These are phyloP conservation scores for Botrytis byssoidea DNA, from an alignment of 2,329 filamentous ascomycete genomes.

Conservation along the genomic window DNA sequence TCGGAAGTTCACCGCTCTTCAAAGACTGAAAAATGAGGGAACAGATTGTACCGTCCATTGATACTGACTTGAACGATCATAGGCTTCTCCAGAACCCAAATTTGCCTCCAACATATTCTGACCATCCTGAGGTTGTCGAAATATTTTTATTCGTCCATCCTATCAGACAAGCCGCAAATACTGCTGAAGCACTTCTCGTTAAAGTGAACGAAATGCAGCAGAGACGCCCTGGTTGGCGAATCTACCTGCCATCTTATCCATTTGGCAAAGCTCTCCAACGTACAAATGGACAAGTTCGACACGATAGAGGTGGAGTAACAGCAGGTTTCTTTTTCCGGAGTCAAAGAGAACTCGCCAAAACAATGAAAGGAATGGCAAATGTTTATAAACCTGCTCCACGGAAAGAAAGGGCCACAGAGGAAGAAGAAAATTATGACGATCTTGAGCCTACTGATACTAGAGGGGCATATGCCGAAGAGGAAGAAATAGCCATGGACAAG, in stretches of 20 bases:
- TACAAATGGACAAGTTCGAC: conserved; percentile 56
- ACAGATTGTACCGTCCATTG: background rate
- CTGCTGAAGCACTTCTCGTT: conserved; percentile 47
- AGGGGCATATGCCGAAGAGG: conserved; percentile 40
- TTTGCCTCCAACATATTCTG: conserved; percentile 47
- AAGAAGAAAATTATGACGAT: conserved; percentile 30
- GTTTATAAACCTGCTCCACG: conserved; percentile 39
- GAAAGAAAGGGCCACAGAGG: conserved; percentile 28
- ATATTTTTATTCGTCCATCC: conserved; percentile 56
- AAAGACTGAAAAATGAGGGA: no score
- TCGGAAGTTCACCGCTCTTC: background rate
- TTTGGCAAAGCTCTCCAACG: conserved; percentile 53
- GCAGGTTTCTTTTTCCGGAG: conserved; percentile 47
- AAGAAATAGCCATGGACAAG: conserved; percentile 43
- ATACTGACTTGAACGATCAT: background rate
- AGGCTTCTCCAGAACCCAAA: conserved; percentile 47
- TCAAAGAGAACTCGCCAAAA: conserved; percentile 36
- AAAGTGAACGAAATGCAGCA: conserved; percentile 51
- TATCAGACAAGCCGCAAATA: conserved; percentile 51
- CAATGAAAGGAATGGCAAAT: conserved; percentile 40
- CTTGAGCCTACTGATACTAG: conserved; percentile 30
- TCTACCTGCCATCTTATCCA: conserved; percentile 54
- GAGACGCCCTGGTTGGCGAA: conserved; percentile 42
- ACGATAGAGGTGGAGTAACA: conserved; percentile 58
- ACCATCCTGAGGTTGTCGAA: conserved; percentile 51